phyloP scores from a whole-genome alignment of 352 stramenopile genomes.

The Globisporangium spiculum region DNA sequence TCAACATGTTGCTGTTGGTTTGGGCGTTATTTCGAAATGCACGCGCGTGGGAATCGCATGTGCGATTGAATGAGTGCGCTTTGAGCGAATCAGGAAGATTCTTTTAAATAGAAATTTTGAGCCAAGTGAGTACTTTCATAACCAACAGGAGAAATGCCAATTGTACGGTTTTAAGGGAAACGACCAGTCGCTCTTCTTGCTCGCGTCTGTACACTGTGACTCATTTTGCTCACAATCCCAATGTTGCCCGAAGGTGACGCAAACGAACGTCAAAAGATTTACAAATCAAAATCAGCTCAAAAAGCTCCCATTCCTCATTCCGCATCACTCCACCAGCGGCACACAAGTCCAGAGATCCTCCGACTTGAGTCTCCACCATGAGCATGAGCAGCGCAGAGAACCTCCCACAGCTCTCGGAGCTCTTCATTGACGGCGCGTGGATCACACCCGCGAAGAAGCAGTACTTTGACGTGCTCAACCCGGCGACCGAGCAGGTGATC shows the following conservation, averaged over 20 bases:
- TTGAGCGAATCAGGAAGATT: background rate
- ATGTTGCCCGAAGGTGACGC: too few species aligned
- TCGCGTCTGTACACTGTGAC: too few species aligned
- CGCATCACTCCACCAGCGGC: background rate
- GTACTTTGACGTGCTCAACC: slow-evolving; percentile 64
- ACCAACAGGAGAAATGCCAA: too few species aligned
- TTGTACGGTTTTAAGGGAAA: too few species aligned
- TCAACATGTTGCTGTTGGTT: slow-evolving; percentile 34
- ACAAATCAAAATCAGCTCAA: background rate
- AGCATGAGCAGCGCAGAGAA: background rate
- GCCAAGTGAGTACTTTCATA: too few species aligned
- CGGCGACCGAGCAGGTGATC: slow-evolving; percentile 47
- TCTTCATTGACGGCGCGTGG: slow-evolving; percentile 64
- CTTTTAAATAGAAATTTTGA: background rate
- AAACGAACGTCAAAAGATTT: too few species aligned
- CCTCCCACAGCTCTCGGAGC: slow-evolving; percentile 43
- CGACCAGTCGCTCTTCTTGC: too few species aligned
- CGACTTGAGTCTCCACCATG: background rate
- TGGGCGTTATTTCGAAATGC: background rate
- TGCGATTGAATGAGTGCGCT: background rate
- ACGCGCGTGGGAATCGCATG: background rate
- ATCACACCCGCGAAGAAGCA: slow-evolving; percentile 35
- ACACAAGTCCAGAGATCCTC: background rate
- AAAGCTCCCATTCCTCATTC: background rate
- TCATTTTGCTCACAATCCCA: too few species aligned